phyloP scores from a whole-genome alignment of 306 rosid genomes.

The Cicer bijugum region DNA sequence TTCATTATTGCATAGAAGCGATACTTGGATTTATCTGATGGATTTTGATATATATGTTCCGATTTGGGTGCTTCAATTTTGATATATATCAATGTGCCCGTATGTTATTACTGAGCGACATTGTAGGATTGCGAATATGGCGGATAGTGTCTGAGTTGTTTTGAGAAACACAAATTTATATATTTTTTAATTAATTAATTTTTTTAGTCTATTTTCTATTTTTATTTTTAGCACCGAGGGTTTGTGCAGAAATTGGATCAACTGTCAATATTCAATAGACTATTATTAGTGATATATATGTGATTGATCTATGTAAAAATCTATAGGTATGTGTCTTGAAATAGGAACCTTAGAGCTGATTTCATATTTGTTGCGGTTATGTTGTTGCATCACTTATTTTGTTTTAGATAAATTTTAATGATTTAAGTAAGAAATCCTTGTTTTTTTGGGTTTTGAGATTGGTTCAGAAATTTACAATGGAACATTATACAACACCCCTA shows the following conservation, averaged over 20 bases:
- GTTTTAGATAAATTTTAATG: constrained; percentile 26
- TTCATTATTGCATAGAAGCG: constrained; percentile 52
- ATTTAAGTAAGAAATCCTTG: constrained; percentile 2
- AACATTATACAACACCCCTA: neutral
- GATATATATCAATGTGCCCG: constrained; percentile 31
- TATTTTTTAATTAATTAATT: constrained; percentile 14
- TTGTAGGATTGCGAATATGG: constrained; percentile 35
- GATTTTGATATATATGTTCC: constrained; percentile 35
- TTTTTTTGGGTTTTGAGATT: neutral
- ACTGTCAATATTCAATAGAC: neutral
- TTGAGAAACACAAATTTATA: constrained; percentile 24
- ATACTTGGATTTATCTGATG: constrained; percentile 28
- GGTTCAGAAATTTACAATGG: neutral
- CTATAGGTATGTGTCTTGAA: constrained; percentile 39
- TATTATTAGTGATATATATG: neutral
- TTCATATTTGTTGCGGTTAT: constrained; percentile 25
- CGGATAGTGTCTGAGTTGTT: constrained; percentile 39
- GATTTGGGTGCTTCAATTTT: constrained; percentile 36
- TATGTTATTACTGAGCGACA: constrained; percentile 39
- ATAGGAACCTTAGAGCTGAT: constrained; percentile 25
- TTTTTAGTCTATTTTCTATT: neutral
- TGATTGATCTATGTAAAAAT: constrained; percentile 27
- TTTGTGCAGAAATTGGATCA: constrained; percentile 14
- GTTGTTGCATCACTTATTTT: constrained; percentile 5
- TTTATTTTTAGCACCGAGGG: neutral